Evolutionary conservation across 768 basidiomycete species (phyloP).

Genomic region (Calocybe cyanea): DNA sequence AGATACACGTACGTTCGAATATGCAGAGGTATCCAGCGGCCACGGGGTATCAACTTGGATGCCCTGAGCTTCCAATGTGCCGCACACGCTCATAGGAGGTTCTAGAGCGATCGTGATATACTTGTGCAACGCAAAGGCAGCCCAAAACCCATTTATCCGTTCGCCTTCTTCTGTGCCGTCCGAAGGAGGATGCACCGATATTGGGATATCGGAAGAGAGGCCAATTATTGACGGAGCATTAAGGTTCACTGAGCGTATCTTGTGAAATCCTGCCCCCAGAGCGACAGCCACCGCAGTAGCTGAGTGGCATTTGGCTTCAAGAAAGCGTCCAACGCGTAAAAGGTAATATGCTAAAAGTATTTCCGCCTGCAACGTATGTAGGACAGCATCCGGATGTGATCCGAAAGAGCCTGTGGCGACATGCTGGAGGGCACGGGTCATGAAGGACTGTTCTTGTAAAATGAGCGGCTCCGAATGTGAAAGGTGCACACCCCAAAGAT

Average conservation of each 20-base stretch:
- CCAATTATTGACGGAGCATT: slow-evolving; percentile 33
- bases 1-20: slow-evolving; percentile 30
- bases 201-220: slow-evolving; percentile 38
- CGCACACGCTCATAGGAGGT: slow-evolving; percentile 48
- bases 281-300: slow-evolving; percentile 51
- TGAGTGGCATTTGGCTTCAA: slow-evolving; percentile 59
- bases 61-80: slow-evolving; percentile 47
- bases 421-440: slow-evolving; percentile 46
- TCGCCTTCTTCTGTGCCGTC: slow-evolving; percentile 61
- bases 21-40: slow-evolving; percentile 40
- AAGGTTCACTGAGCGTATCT: slow-evolving; percentile 34
- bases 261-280: slow-evolving; percentile 45
- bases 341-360: slow-evolving; percentile 66
- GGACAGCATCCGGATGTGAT: slow-evolving; percentile 43
- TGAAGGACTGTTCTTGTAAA: slow-evolving; percentile 42
- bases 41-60: slow-evolving; percentile 52
- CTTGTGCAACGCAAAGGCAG: slow-evolving; percentile 55
- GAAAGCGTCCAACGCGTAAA: slow-evolving; percentile 51
- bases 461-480: slow-evolving; percentile 35
- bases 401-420: slow-evolving; percentile 43
- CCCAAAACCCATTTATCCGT: slow-evolving; percentile 66
- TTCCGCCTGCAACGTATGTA: slow-evolving; percentile 58
- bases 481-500: slow-evolving; percentile 53
- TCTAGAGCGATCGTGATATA: slow-evolving; percentile 52
- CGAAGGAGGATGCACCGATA: slow-evolving; percentile 34